Percentiles rank a stretch among this genome's conserved stretches.
Evolutionary conservation across 306 rosid species (phyloP).

Genomic region (Elaeagnus macrophylla): DNA sequence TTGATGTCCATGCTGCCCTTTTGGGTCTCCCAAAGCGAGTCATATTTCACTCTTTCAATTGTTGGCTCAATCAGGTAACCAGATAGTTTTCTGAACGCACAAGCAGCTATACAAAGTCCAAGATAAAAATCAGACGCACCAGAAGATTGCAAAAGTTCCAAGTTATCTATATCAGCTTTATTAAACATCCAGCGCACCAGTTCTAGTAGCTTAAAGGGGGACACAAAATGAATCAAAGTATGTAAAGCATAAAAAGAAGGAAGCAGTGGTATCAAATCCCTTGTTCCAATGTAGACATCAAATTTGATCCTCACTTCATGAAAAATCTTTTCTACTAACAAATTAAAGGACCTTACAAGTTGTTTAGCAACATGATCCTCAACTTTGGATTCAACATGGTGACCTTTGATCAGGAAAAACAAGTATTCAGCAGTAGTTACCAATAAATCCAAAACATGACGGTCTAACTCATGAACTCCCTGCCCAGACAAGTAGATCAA

Average conservation of each 20-base stretch:
- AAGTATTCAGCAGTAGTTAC: conserved; percentile 40
- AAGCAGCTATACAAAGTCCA: conserved; percentile 59
- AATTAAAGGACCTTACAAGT: conserved; percentile 40
- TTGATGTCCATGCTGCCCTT: conserved; percentile 22
- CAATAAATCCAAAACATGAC: conserved; percentile 51
- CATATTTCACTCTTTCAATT: conserved; percentile 36
- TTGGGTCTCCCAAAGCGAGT: conserved; percentile 52
- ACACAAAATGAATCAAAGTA: conserved; percentile 42
- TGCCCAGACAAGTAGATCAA: conserved; percentile 30
- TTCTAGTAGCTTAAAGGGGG: conserved; percentile 74
- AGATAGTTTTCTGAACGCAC: conserved; percentile 56
- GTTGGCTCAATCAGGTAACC: conserved; percentile 44
- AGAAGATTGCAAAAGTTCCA: conserved; percentile 19
- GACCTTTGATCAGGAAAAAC: conserved; percentile 32
- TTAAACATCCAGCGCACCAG: conserved; percentile 68
- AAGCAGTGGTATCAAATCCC: conserved; percentile 37
- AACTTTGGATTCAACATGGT: conserved; percentile 29
- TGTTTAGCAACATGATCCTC: conserved; percentile 22
- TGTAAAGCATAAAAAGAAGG: conserved; percentile 40
- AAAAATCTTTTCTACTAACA: conserved; percentile 39
- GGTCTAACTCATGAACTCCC: conserved; percentile 36
- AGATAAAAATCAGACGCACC: conserved; percentile 35
- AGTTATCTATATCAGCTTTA: conserved; percentile 30
- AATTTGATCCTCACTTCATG: conserved; percentile 37
- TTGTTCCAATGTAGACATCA: conserved; percentile 30